These are phyloP conservation scores for Aspergillus fumigatiaffinis DNA, from an alignment of 2,329 filamentous ascomycete genomes.

Conservation along the genomic window DNA sequence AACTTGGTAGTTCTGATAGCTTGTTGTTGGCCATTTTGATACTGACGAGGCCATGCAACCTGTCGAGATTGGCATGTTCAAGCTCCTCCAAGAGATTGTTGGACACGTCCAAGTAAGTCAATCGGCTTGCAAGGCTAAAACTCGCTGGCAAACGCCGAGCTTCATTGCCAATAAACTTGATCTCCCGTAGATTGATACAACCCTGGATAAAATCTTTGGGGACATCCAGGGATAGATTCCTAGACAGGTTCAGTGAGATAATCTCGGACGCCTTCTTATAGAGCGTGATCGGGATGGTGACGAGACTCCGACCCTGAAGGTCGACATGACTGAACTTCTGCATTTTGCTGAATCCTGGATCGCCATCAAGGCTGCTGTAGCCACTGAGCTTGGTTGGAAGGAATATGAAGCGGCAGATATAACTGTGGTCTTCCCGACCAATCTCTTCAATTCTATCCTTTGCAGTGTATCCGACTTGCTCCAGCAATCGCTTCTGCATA, in stretches of 20 bases:
- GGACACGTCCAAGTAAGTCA: slow-evolving; percentile 89
- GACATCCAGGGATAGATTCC: slow-evolving; percentile 86
- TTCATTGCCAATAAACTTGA: slow-evolving; percentile 95
- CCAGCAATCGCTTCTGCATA: slow-evolving; percentile 85
- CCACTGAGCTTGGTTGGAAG: slow-evolving; percentile 83
- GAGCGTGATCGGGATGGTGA: slow-evolving; percentile 90
- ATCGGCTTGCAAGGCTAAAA: slow-evolving; percentile 70
- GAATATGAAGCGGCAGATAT: slow-evolving; percentile 93
- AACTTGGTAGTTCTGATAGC: slow-evolving; percentile 70
- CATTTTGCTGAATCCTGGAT: slow-evolving; percentile 74
- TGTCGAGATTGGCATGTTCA: slow-evolving; percentile 76
- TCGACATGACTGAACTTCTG: slow-evolving; percentile 95
- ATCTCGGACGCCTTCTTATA: slow-evolving; percentile 92
- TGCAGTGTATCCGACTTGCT: slow-evolving; percentile 87
- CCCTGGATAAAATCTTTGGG: slow-evolving; percentile 95
- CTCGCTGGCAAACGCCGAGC: slow-evolving; percentile 80
- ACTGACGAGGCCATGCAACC: slow-evolving; percentile 72
- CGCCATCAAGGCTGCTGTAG: slow-evolving; percentile 65
- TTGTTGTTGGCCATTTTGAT: slow-evolving; percentile 93
- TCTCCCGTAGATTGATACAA: slow-evolving; percentile 85
- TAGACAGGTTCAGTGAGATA: slow-evolving; percentile 87
- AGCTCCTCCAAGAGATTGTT: slow-evolving; percentile 89
- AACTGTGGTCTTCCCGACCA: slow-evolving; percentile 94
- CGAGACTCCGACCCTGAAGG: slow-evolving; percentile 79
- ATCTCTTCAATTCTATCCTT: slow-evolving; percentile 87